phyloP scores from a whole-genome alignment of 371 early-diverging fungal genomes.

The Lichtheimia hyalospora region DNA sequence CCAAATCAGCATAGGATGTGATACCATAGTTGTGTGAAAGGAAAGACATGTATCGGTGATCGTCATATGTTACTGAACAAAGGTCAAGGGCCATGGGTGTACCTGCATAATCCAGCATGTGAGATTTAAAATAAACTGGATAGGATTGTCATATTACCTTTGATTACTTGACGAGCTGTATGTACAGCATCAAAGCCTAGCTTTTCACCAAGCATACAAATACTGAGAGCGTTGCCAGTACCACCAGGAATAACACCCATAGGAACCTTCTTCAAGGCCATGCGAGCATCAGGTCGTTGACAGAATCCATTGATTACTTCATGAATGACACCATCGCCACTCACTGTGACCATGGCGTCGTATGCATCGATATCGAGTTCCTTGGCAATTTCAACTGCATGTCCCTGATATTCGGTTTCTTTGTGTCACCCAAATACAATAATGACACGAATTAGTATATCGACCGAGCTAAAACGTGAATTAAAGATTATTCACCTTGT shows the following conservation, averaged over 20 bases:
- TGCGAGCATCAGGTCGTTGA: conserved; percentile 60
- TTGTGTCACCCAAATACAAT: neutral
- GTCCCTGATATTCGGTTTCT: conserved; percentile 66
- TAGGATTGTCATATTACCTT: conserved; percentile 32
- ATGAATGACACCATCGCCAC: conserved; percentile 83
- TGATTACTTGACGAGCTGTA: conserved; percentile 56
- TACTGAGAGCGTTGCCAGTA: conserved; percentile 59
- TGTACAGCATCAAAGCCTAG: conserved; percentile 48
- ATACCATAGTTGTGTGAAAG: conserved; percentile 66
- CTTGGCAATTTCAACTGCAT: conserved; percentile 68
- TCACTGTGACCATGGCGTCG: conserved; percentile 65
- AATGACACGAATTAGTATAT: too few relatives aligned
- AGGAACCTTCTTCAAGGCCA: conserved; percentile 55
- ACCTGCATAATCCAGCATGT: conserved; percentile 12
- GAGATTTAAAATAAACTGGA: too few relatives aligned
- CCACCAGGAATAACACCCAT: conserved; percentile 69
- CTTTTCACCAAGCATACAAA: conserved; percentile 56
- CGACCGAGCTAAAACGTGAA: too few relatives aligned
- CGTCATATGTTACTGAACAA: conserved; percentile 59
- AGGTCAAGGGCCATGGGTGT: conserved; percentile 54
- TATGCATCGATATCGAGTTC: conserved; percentile 54
- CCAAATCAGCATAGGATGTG: conserved; percentile 63
- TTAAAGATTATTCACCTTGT: conserved; percentile 33
- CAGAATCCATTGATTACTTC: conserved; percentile 79
- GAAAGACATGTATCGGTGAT: conserved; percentile 57